Evolutionary conservation across 2,329 filamentous ascomycete genomes (phyloP).

Genomic region (Pseudogymnoascus sp.): DNA sequence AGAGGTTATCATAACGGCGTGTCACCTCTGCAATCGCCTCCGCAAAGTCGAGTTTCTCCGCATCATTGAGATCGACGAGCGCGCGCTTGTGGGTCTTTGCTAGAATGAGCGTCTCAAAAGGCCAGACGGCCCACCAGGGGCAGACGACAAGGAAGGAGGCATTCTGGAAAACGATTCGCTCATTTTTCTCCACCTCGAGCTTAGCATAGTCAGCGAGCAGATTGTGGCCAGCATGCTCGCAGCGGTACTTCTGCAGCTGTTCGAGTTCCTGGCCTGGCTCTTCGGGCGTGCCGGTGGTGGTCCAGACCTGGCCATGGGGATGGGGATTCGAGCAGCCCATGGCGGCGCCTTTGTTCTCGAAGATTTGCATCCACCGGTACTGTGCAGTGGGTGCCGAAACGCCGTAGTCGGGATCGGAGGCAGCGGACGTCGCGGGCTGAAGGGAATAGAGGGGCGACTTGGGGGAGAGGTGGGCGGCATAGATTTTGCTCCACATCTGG

Average conservation of each 20-base stretch:
- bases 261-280: slow-evolving; percentile 73
- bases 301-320: slow-evolving; percentile 95
- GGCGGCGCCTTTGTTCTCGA: slow-evolving; percentile 94
- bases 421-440: slow-evolving; percentile 35
- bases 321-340: slow-evolving; percentile 99
- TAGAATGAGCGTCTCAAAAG: slow-evolving; percentile 88
- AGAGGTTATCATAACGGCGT: slow-evolving; percentile 89
- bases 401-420: slow-evolving; percentile 32
- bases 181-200: slow-evolving; percentile 71
- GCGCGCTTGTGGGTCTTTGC: slow-evolving; percentile 76
- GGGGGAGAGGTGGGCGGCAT: slow-evolving; percentile 69
- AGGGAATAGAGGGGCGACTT: slow-evolving; percentile 51
- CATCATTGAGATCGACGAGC: slow-evolving; percentile 67
- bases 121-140: slow-evolving; percentile 98
- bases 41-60: slow-evolving; percentile 66
- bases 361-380: slow-evolving; percentile 97
- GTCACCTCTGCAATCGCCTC: slow-evolving; percentile 83
- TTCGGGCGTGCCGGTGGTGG: slow-evolving; percentile 81
- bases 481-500: slow-evolving; percentile 85
- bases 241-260: slow-evolving; percentile 70
- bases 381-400: slow-evolving; percentile 56
- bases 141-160: slow-evolving; percentile 76
- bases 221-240: slow-evolving; percentile 62
- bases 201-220: slow-evolving; percentile 80
- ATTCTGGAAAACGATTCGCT: slow-evolving; percentile 86